Evolutionary conservation across 164 flowering plant species (phyloP).

Genomic region (Dillenia turbinata): DNA sequence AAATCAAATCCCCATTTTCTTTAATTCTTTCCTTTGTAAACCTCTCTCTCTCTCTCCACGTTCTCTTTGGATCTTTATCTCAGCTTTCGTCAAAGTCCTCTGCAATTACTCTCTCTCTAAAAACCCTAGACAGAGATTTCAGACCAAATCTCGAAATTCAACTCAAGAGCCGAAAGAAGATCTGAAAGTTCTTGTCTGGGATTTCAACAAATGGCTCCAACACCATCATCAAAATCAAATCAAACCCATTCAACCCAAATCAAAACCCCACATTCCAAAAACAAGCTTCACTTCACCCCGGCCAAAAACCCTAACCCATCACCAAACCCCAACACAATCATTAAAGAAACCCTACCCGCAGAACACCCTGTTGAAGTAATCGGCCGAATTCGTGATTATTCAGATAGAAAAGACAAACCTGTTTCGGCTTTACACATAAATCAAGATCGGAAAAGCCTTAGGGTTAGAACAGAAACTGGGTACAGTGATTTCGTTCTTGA

Average conservation of each 20-base stretch:
- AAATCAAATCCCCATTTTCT: slow-evolving; percentile 3
- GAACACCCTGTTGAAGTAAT: slow-evolving; percentile 97
- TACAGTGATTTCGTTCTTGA: slow-evolving; percentile 87
- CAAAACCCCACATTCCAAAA: slow-evolving; percentile 68
- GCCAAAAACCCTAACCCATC: slow-evolving; percentile 36
- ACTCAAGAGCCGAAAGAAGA: background rate
- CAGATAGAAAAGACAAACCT: slow-evolving; percentile 51
- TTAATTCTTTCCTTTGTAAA: slow-evolving; percentile 2
- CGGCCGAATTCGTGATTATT: slow-evolving; percentile 69
- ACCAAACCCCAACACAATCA: slow-evolving; percentile 35
- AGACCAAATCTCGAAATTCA: background rate
- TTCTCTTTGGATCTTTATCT: slow-evolving; percentile 7
- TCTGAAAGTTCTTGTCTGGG: slow-evolving; percentile 8
- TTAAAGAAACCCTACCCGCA: slow-evolving; percentile 31
- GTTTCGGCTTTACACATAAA: slow-evolving; percentile 50
- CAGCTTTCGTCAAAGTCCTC: slow-evolving; percentile 10
- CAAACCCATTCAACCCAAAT: slow-evolving; percentile 23
- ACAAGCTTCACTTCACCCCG: slow-evolving; percentile 39
- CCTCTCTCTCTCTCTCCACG: slow-evolving; percentile 5
- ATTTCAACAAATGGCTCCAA: slow-evolving; percentile 51
- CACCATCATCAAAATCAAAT: slow-evolving; percentile 48
- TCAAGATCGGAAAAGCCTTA: slow-evolving; percentile 35
- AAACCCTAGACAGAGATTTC: background rate
- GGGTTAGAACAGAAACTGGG: slow-evolving; percentile 79
- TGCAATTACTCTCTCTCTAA: slow-evolving; percentile 7